Percentiles rank a stretch among this genome's conserved stretches.
Evolutionary conservation across 2,329 filamentous ascomycete species (phyloP).

Genomic region (Arthrobotrys sphaeroides): DNA sequence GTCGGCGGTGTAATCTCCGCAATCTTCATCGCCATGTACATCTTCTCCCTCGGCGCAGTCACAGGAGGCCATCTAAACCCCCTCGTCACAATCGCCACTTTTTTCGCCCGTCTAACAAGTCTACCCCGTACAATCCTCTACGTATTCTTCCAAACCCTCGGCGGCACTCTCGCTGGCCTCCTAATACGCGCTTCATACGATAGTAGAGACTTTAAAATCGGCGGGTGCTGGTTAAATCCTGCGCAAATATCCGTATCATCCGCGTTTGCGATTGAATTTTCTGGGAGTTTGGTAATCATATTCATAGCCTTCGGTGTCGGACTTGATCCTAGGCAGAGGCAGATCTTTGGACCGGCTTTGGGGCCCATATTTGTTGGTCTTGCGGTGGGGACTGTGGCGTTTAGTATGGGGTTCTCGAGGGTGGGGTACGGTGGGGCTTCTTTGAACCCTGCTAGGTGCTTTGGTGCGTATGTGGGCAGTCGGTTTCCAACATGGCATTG

Average conservation of each 20-base stretch:
- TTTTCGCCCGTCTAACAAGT: slow-evolving; percentile 65
- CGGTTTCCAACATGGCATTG: slow-evolving; percentile 60
- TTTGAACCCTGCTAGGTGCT: slow-evolving; percentile 64
- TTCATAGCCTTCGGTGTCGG: slow-evolving; percentile 67
- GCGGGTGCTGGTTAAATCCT: slow-evolving; percentile 56
- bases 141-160: slow-evolving; percentile 63
- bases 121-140: slow-evolving; percentile 66
- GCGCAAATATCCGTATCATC: slow-evolving; percentile 60
- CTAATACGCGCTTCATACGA: slow-evolving; percentile 61
- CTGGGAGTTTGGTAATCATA: slow-evolving; percentile 64
- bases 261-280: slow-evolving; percentile 65
- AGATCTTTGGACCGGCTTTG: slow-evolving; percentile 65
- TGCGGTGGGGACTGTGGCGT: slow-evolving; percentile 60
- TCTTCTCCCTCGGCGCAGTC: slow-evolving; percentile 65
- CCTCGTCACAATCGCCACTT: slow-evolving; percentile 66
- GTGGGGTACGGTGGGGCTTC: slow-evolving; percentile 63
- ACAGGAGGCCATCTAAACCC: slow-evolving; percentile 68
- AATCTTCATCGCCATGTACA: slow-evolving; percentile 63
- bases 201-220: slow-evolving; percentile 9
- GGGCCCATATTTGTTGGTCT: slow-evolving; percentile 65
- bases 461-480: slow-evolving; percentile 63
- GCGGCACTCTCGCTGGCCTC: slow-evolving; percentile 64
- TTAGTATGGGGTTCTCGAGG: slow-evolving; percentile 61
- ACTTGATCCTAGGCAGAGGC: slow-evolving; percentile 66
- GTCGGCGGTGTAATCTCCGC: slow-evolving; percentile 59